Evolutionary conservation across 805 yeast genomes (phyloP).

Genomic region (Wickerhamiella cacticola): DNA sequence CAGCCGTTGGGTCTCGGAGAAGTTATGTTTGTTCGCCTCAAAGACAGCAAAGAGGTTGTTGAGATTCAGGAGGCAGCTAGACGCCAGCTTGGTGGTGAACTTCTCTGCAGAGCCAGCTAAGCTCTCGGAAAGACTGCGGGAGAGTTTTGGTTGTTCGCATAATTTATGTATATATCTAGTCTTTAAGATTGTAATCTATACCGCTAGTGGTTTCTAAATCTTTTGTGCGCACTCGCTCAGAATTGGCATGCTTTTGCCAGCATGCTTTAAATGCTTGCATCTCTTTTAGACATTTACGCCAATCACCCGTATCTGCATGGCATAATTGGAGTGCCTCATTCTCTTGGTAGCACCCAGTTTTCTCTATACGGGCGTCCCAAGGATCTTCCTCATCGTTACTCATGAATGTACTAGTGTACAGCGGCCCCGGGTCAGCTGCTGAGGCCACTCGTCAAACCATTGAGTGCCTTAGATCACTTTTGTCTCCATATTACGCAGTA

Average conservation of each 20-base stretch:
- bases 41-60: constrained; percentile 39
- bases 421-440: constrained; percentile 74
- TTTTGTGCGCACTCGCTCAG: constrained; percentile 31
- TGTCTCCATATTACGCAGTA: constrained; percentile 86
- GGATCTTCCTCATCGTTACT: constrained; percentile 29
- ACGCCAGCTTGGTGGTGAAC: constrained; percentile 59
- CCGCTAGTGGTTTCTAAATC: constrained; percentile 8
- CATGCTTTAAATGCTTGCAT: constrained; percentile 50
- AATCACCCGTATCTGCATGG: constrained; percentile 70
- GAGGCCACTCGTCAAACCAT: constrained; percentile 77
- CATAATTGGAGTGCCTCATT: constrained; percentile 60
- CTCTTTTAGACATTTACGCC: constrained; percentile 62
- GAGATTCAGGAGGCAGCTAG: constrained; percentile 81
- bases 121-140: too few relatives aligned
- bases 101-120: constrained; percentile 50
- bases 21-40: constrained; percentile 53
- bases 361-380: constrained; percentile 56
- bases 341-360: constrained; percentile 69
- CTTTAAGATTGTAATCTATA: constrained; percentile 16
- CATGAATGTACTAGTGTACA: constrained; percentile 67
- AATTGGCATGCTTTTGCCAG: constrained; percentile 48
- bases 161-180: constrained; percentile 1
- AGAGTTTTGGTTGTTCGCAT: too few relatives aligned
- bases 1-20: constrained; percentile 85
- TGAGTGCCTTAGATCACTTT: constrained; percentile 56